Conservation (phyloP, 2,329 filamentous ascomycete species). For the Fusarium nygamai region DNA sequence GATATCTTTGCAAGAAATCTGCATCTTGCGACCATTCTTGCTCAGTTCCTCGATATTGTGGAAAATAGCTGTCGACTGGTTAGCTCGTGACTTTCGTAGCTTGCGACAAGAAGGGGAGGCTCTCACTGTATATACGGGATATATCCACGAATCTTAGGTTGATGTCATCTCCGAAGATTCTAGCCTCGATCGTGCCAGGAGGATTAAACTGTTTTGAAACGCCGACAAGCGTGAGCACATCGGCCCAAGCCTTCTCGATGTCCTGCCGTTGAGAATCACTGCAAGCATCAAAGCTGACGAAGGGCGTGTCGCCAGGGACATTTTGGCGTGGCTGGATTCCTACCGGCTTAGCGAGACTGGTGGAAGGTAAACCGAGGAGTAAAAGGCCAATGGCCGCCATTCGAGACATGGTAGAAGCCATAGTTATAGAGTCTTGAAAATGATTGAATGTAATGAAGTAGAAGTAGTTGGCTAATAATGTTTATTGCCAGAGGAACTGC, state of each 20-base stretch:
- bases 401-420: background rate
- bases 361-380: background rate
- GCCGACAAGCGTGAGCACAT: background rate
- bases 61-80: background rate
- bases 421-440: background rate
- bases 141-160: background rate
- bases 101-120: background rate
- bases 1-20: background rate
- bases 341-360: background rate
- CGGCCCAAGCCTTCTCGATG: background rate
- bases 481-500: background rate
- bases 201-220: background rate
- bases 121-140: background rate
- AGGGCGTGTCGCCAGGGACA: background rate
- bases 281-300: background rate
- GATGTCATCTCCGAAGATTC: background rate
- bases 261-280: background rate
- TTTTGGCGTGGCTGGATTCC: background rate
- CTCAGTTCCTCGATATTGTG: background rate
- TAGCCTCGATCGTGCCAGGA: background rate
- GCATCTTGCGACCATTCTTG: background rate
- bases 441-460: background rate
- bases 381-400: background rate
- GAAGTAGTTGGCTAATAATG: background rate
- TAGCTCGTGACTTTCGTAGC: fast-evolving